These are phyloP conservation scores for Atalantia buxifolia DNA, from an alignment of 345 rosid genomes.

Conservation along the genomic window DNA sequence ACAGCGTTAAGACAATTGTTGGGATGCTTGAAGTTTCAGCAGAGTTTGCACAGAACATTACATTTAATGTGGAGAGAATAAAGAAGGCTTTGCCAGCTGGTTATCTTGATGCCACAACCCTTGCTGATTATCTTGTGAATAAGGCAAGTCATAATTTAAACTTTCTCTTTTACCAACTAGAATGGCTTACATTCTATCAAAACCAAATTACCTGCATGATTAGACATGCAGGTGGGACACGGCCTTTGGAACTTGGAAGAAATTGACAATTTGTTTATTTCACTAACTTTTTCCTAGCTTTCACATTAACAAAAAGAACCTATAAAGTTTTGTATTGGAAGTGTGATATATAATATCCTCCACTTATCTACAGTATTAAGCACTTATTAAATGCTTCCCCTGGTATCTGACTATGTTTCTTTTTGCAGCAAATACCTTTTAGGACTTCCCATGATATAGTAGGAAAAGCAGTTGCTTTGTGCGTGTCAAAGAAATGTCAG, in stretches of 20 bases:
- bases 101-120: conserved; percentile 91
- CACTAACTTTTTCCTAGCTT: not conserved
- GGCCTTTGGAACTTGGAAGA: not conserved
- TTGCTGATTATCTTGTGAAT: conserved; percentile 90
- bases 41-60: conserved; percentile 82
- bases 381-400: not conserved
- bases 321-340: not conserved
- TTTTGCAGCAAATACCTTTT: conserved; percentile 77
- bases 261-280: not conserved
- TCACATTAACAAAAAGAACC: not conserved
- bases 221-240: not conserved
- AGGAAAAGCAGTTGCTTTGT: conserved; percentile 80
- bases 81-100: conserved; percentile 82
- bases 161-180: not conserved
- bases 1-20: conserved; percentile 74
- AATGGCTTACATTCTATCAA: not conserved
- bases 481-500: conserved; percentile 65
- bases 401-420: not conserved
- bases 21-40: conserved; percentile 96
- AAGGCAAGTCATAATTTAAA: conserved; percentile 50
- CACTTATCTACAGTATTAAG: not conserved
- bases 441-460: conserved; percentile 94
- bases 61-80: conserved; percentile 65
- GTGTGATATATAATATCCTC: not conserved
- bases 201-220: not conserved